A percentile compares a stretch with the other conserved stretches of the same genome.
Evolutionary conservation across 2,329 filamentous ascomycete species (phyloP).

Genomic region (Fusarium keratoplasticum): DNA sequence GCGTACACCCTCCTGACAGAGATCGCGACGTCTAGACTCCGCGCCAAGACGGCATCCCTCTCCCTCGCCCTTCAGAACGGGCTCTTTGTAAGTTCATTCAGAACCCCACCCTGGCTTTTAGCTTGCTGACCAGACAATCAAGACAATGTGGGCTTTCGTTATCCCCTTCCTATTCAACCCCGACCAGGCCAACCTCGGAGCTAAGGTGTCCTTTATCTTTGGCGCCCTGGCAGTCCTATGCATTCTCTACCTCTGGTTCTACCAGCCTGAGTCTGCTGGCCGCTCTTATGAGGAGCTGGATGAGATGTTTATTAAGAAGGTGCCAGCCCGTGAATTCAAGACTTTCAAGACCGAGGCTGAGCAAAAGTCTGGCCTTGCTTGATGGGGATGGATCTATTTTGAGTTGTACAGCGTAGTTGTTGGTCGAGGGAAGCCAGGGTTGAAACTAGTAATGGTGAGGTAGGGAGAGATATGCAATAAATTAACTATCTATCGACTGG

Average conservation of each 20-base stretch:
- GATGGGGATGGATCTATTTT: background rate
- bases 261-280: constrained; percentile 50
- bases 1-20: constrained; percentile 33
- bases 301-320: constrained; percentile 42
- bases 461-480: background rate
- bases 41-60: constrained; percentile 33
- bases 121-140: background rate
- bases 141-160: constrained; percentile 37
- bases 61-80: constrained; percentile 29
- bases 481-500: too few species aligned
- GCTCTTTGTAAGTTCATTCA: constrained; percentile 23
- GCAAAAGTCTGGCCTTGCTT: constrained; percentile 12
- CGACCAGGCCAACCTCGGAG: constrained; percentile 36
- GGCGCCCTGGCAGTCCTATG: constrained; percentile 48
- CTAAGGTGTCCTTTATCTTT: constrained; percentile 45
- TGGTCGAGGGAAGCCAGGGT: background rate
- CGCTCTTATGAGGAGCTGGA: constrained; percentile 44
- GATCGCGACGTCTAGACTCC: constrained; percentile 31
- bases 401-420: background rate
- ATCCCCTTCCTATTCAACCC: constrained; percentile 39
- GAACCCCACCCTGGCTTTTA: rapidly evolving
- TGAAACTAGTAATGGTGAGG: background rate
- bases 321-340: constrained; percentile 44
- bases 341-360: constrained; percentile 29
- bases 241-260: constrained; percentile 49